Percentiles rank a stretch among this genome's conserved stretches.
phyloP scores from a whole-genome alignment of 345 rosid species.

The Streptanthus diversifolius region DNA sequence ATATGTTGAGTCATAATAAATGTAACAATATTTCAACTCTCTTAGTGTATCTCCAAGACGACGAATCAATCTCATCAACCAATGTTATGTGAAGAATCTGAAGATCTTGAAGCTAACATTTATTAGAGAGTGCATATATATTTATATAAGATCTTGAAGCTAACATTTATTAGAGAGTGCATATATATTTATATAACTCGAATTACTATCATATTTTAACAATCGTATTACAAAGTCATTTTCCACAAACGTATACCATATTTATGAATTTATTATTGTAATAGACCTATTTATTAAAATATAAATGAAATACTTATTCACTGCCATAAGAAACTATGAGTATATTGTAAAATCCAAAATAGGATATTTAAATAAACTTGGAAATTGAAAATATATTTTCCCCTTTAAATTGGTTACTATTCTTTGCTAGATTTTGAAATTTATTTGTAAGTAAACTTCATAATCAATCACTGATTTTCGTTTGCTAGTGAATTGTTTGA shows the following conservation, averaged over 20 bases:
- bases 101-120: constrained; percentile 19
- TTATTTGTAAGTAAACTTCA: not conserved
- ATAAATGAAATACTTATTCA: too few relatives aligned
- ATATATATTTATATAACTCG: not conserved
- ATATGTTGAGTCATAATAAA: constrained; percentile 18
- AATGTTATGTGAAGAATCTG: constrained; percentile 16
- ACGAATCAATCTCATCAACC: constrained; percentile 23
- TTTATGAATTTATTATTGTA: not conserved
- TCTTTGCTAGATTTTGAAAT: not conserved
- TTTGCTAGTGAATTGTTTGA: not conserved
- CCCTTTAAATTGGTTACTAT: not conserved
- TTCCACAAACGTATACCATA: not conserved
- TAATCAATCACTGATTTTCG: not conserved
- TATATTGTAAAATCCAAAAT: not conserved
- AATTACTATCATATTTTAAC: too few relatives aligned
- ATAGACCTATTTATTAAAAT: not conserved
- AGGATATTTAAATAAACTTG: too few relatives aligned
- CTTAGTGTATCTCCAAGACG: constrained; percentile 4
- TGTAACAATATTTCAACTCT: constrained; percentile 27
- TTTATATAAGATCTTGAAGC: not conserved
- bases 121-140: not conserved
- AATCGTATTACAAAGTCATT: too few relatives aligned
- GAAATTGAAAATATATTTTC: not conserved
- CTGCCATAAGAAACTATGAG: not conserved
- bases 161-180: constrained; percentile 17